Conservation (phyloP, 805 yeast genomes). For the Zygosaccharomyces kombuchaensis region DNA sequence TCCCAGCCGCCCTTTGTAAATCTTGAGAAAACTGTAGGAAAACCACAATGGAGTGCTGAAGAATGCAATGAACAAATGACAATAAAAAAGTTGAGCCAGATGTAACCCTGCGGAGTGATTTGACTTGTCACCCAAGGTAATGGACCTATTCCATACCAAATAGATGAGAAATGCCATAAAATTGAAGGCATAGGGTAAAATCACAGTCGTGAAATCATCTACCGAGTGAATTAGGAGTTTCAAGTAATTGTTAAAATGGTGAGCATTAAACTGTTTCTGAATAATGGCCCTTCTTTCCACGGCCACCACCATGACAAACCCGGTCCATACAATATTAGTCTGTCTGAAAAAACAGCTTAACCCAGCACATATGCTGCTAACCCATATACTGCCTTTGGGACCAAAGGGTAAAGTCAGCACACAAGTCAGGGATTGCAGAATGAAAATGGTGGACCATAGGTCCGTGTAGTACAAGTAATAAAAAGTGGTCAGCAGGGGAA, state of each 20-base stretch:
- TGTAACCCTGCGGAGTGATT: conserved; percentile 75
- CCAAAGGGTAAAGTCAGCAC: conserved; percentile 41
- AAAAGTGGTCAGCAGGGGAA: conserved; percentile 72
- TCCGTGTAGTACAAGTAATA: conserved; percentile 86
- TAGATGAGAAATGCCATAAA: conserved; percentile 53
- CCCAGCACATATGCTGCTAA: conserved; percentile 55
- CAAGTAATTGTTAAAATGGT: conserved; percentile 38
- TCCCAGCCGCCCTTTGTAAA: conserved; percentile 37
- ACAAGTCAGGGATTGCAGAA: conserved; percentile 51
- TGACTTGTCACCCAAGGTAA: conserved; percentile 86
- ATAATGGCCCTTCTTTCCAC: conserved; percentile 48
- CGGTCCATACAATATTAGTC: conserved; percentile 86
- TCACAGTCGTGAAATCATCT: conserved; percentile 34
- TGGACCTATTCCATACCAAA: conserved; percentile 67
- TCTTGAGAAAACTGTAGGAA: conserved; percentile 38
- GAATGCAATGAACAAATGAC: conserved; percentile 55
- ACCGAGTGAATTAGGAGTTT: conserved; percentile 37
- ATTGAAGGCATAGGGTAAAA: conserved; percentile 51
- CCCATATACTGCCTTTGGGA: conserved; percentile 33
- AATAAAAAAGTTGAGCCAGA: conserved; percentile 77
- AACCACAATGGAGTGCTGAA: conserved; percentile 76
- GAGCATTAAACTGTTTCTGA: conserved; percentile 38
- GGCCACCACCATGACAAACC: conserved; percentile 50
- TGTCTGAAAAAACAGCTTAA: conserved; percentile 76
- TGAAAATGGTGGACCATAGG: conserved; percentile 78